Conservation (phyloP, 2,329 filamentous ascomycete genomes). For the Cephalotrichum gorgonifer region DNA sequence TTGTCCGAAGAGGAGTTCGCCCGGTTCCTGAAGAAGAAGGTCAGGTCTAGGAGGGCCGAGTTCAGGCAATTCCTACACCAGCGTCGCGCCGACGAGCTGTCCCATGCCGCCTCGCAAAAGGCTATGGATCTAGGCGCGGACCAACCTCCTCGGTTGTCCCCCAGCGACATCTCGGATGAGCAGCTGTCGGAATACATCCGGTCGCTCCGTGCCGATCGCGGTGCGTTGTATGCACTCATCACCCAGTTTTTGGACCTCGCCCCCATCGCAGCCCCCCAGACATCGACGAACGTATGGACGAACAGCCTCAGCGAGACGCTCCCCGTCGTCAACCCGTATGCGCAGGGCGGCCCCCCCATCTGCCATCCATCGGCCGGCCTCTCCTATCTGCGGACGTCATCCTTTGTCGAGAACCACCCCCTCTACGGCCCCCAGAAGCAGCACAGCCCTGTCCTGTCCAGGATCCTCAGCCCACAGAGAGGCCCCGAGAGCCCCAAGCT, state of each 20-base stretch:
- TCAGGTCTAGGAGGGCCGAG: slow-evolving; percentile 40
- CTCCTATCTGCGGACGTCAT: slow-evolving; percentile 47
- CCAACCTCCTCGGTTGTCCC: slow-evolving; percentile 18
- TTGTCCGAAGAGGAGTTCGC: slow-evolving; percentile 51
- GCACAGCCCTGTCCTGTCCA: slow-evolving; percentile 36
- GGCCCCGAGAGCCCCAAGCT: slow-evolving; percentile 27
- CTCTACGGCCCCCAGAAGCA: slow-evolving; percentile 47
- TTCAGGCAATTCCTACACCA: slow-evolving; percentile 44
- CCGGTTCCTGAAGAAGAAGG: slow-evolving; percentile 40
- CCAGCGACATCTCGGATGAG: slow-evolving; percentile 33
- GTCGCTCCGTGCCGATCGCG: slow-evolving; percentile 37
- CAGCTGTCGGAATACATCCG: slow-evolving; percentile 43
- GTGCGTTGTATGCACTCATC: slow-evolving; percentile 41
- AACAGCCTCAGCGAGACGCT: slow-evolving; percentile 12
- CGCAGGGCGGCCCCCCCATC: slow-evolving; percentile 42
- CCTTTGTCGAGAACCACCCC: slow-evolving; percentile 48
- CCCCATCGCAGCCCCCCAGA: slow-evolving; percentile 28
- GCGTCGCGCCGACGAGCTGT: slow-evolving; percentile 36
- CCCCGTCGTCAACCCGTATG: slow-evolving; percentile 29
- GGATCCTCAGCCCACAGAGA: slow-evolving; percentile 36
- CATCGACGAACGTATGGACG: slow-evolving; percentile 12
- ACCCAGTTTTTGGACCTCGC: slow-evolving; percentile 53
- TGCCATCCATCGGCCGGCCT: slow-evolving; percentile 54
- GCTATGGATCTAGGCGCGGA: slow-evolving; percentile 28
- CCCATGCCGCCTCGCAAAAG: slow-evolving; percentile 20